phyloP scores from a whole-genome alignment of 257 asterid species.

The Scutellaria galericulata region DNA sequence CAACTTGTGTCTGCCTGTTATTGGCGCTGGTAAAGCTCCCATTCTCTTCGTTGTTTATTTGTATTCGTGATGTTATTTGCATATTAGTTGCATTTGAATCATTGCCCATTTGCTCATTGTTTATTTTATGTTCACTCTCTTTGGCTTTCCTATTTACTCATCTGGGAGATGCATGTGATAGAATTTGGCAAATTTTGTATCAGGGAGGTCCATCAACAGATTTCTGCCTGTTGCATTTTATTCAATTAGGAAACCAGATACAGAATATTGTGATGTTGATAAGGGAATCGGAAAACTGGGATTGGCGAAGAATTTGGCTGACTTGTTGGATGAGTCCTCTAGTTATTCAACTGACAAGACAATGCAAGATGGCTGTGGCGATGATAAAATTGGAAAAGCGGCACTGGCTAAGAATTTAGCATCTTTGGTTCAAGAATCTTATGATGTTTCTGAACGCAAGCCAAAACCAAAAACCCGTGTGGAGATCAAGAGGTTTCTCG shows the following conservation, averaged over 20 bases:
- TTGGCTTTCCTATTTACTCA: not conserved
- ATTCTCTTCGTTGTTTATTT: constrained; percentile 12
- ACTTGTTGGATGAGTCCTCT: constrained; percentile 48
- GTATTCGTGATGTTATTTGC: not conserved
- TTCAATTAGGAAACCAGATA: constrained; percentile 38
- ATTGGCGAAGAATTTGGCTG: constrained; percentile 50
- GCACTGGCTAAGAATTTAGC: constrained; percentile 78
- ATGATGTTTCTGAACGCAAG: constrained; percentile 41
- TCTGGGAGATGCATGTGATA: constrained; percentile 1
- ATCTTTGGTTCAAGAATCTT: constrained; percentile 74
- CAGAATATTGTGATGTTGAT: constrained; percentile 30
- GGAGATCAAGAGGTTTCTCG: constrained; percentile 69
- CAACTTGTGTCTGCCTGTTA: constrained; percentile 22
- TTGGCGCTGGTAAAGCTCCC: constrained; percentile 32
- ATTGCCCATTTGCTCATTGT: not conserved
- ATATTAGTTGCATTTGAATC: not conserved
- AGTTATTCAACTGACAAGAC: constrained; percentile 33
- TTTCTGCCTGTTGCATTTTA: constrained; percentile 35
- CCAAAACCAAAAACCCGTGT: constrained; percentile 50
- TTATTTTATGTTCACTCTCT: not conserved
- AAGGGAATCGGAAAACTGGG: constrained; percentile 34
- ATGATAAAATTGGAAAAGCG: constrained; percentile 39
- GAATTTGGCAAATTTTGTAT: constrained; percentile 19
- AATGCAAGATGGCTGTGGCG: constrained; percentile 28
- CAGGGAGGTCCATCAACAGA: constrained; percentile 40